Percentiles rank a stretch among this genome's conserved stretches.
Evolutionary conservation across 257 asterid species (phyloP).

Genomic region (Forsythia suspensa): DNA sequence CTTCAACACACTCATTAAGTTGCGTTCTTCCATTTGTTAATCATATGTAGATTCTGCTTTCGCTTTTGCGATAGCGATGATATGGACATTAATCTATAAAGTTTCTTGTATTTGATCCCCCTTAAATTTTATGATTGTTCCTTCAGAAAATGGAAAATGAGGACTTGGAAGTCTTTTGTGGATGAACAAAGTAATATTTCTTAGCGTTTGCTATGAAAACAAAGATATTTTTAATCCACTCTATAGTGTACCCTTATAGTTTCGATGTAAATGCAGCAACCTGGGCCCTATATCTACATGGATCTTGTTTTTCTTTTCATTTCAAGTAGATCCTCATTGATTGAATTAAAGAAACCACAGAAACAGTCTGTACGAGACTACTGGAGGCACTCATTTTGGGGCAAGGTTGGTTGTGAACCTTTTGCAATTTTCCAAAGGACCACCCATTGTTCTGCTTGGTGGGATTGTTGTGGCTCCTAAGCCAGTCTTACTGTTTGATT

Average conservation of each 20-base stretch:
- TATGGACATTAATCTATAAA: not conserved
- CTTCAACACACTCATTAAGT: not conserved
- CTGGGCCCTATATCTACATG: not conserved
- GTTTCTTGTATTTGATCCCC: not conserved
- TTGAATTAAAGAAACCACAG: not conserved
- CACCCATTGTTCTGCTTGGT: not conserved
- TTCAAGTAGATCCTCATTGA: not conserved
- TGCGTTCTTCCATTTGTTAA: not conserved
- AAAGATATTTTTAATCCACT: not conserved
- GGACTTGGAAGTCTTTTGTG: not conserved
- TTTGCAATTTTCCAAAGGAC: not conserved
- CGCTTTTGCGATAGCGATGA: not conserved
- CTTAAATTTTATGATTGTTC: not conserved
- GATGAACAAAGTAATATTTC: not conserved
- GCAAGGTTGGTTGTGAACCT: not conserved
- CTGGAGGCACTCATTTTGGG: not conserved
- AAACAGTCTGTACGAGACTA: not conserved
- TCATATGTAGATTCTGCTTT: not conserved
- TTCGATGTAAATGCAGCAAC: not conserved
- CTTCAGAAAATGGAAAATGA: not conserved
- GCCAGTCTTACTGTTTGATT: not conserved
- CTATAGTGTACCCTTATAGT: not conserved
- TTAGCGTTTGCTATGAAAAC: not conserved
- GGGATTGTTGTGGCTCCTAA: not conserved
- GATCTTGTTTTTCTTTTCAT: not conserved